Evolutionary conservation across 1,139 yeast species (phyloP).

Genomic region (Candida labiduridarum): DNA sequence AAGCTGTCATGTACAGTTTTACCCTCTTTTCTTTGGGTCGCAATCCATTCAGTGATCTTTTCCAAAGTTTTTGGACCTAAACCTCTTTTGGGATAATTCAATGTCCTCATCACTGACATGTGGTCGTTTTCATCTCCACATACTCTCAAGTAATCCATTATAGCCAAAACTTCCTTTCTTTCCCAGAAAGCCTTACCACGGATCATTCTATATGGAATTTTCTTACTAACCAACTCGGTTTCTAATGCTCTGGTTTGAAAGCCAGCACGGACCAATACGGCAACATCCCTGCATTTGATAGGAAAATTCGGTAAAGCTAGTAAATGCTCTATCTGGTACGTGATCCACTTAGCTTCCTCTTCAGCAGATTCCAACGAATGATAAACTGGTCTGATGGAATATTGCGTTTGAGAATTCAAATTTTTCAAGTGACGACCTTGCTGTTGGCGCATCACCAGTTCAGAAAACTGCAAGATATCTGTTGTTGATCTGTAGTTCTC

Average conservation of each 20-base stretch:
- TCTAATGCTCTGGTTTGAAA: conserved; percentile 63
- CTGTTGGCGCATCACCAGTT: conserved; percentile 67
- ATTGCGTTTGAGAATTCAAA: conserved; percentile 47
- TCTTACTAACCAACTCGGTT: conserved; percentile 51
- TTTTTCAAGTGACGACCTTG: conserved; percentile 41
- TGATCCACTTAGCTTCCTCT: conserved; percentile 62
- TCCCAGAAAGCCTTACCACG: conserved; percentile 85
- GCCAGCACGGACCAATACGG: conserved; percentile 70
- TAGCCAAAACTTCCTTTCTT: conserved; percentile 62
- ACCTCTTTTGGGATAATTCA: conserved; percentile 67
- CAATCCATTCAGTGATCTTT: conserved; percentile 6
- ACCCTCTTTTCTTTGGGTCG: neutral
- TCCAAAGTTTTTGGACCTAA: conserved; percentile 64
- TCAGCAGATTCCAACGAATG: conserved; percentile 38
- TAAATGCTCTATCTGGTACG: conserved; percentile 53
- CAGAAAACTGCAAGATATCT: conserved; percentile 66
- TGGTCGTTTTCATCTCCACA: conserved; percentile 47
- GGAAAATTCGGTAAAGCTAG: conserved; percentile 36
- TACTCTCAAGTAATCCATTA: conserved; percentile 66
- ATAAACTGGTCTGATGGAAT: conserved; percentile 52
- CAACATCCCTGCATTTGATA: conserved; percentile 58
- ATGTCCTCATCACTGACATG: conserved; percentile 43
- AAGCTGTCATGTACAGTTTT: conserved; percentile 8
- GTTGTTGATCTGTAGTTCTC: conserved; percentile 83
- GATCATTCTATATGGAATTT: conserved; percentile 66